phyloP scores from a whole-genome alignment of 371 early-diverging fungal genomes.

The Cokeromyces recurvatus region DNA sequence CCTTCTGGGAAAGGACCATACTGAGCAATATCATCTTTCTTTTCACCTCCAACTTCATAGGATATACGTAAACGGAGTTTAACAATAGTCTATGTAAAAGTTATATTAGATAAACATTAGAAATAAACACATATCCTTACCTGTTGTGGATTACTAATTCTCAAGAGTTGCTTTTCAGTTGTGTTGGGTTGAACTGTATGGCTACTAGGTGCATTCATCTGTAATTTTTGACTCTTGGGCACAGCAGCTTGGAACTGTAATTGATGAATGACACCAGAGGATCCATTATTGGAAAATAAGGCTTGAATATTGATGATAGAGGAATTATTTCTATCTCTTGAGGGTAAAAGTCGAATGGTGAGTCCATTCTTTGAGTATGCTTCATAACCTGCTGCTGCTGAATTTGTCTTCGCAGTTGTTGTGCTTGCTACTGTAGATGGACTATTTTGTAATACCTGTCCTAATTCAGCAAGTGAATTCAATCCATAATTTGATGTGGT shows the following conservation, averaged over 20 bases:
- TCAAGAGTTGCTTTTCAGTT: slow-evolving; percentile 72
- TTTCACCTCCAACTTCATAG: slow-evolving; percentile 54
- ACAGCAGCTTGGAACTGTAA: slow-evolving; percentile 92
- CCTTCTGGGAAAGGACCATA: slow-evolving; percentile 72
- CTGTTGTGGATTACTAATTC: slow-evolving; percentile 84
- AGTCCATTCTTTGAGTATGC: slow-evolving; percentile 80
- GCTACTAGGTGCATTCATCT: slow-evolving; percentile 75
- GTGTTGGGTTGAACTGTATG: slow-evolving; percentile 55
- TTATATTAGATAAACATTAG: not conserved
- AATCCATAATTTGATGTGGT: slow-evolving; percentile 2
- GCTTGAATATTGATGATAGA: slow-evolving; percentile 65
- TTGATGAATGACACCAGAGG: slow-evolving; percentile 47
- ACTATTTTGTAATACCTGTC: slow-evolving; percentile 7
- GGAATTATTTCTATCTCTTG: slow-evolving; percentile 52
- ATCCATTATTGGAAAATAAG: slow-evolving; percentile 63
- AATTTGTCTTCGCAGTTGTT: not conserved
- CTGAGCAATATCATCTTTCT: slow-evolving; percentile 73
- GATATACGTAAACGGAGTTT: slow-evolving; percentile 72
- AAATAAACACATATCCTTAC: slow-evolving; percentile 24
- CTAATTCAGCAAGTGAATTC: slow-evolving; percentile 25
- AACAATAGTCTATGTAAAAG: slow-evolving; percentile 51
- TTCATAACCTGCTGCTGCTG: slow-evolving; percentile 39
- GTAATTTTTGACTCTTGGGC: slow-evolving; percentile 81
- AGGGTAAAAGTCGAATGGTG: slow-evolving; percentile 63
- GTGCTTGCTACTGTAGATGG: not conserved